Evolutionary conservation across 164 flowering plant species (phyloP).

Genomic region (Liquidambar formosana): DNA sequence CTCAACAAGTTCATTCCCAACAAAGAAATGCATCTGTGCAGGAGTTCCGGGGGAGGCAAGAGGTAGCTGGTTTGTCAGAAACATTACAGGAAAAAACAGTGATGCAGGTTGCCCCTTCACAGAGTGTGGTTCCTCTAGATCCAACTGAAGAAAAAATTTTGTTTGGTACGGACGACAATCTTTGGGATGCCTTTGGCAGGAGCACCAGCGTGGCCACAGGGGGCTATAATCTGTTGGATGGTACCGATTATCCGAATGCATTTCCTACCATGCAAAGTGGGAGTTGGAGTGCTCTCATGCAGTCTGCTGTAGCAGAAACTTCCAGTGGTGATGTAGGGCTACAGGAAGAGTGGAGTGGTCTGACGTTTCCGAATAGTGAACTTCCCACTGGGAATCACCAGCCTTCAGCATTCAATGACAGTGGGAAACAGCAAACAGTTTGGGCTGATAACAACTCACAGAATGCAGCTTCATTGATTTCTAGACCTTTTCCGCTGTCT

Average conservation of each 20-base stretch:
- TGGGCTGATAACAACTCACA: slow-evolving; percentile 30
- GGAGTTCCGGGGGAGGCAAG: slow-evolving; percentile 30
- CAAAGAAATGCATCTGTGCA: slow-evolving; percentile 20
- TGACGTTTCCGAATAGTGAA: slow-evolving; percentile 15
- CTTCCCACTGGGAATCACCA: slow-evolving; percentile 17
- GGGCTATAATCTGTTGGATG: slow-evolving; percentile 20
- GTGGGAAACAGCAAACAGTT: slow-evolving; percentile 20
- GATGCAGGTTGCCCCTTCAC: slow-evolving; percentile 20
- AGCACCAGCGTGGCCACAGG: slow-evolving; percentile 12
- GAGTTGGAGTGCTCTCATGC: slow-evolving; percentile 61
- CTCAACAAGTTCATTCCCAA: slow-evolving; percentile 22
- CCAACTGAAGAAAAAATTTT: slow-evolving; percentile 47
- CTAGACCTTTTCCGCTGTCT: slow-evolving; percentile 10
- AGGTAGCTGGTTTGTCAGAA: slow-evolving; percentile 15
- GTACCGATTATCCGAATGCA: slow-evolving; percentile 23
- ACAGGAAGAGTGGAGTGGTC: slow-evolving; percentile 41
- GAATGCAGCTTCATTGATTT: slow-evolving; percentile 4
- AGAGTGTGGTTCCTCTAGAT: slow-evolving; percentile 38
- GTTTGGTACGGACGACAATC: slow-evolving; percentile 41
- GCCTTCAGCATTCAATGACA: slow-evolving; percentile 14
- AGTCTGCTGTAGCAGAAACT: slow-evolving; percentile 53
- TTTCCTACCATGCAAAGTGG: slow-evolving; percentile 44
- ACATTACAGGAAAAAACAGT: slow-evolving; percentile 20
- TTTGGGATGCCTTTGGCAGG: slow-evolving; percentile 46
- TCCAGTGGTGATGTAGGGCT: slow-evolving; percentile 27